Base-by-base conservation (phyloP, 2,329 filamentous ascomycete genomes). In the Claviceps digitariae region DNA sequence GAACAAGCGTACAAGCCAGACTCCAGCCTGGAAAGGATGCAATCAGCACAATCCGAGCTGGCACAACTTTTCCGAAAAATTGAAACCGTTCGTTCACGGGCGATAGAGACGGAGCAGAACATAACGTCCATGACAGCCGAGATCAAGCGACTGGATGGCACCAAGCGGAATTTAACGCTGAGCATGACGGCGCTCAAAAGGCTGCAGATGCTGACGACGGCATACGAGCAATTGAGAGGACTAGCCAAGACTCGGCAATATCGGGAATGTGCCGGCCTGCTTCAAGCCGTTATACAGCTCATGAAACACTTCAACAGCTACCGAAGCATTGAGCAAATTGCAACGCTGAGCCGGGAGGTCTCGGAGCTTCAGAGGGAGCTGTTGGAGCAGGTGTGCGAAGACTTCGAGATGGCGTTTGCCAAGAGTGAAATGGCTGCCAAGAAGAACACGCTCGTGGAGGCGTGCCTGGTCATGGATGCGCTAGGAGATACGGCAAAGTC, bases 301-400 rank as follows among this genome's bases (percentile, higher is more conserved):
- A 96, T 97, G 87, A 87, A 87, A 60, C 90, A 98, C 71, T 98
- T 98, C 78, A 95, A 95, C 72, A 94, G 88, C 69, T 98, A 97
- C 68, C 78, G 93, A 55, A 95, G 90, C 61, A 97, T 98, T 61
- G 91, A 97, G 66, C 93, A 98, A 75, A 97, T 98, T 65, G 93
- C 93, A 29, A 87, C 87, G 0, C 75, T 98, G 57, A 95, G 89
- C 65, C 83, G 89, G 51, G 95, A 94, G 62, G 93, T 98, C 38
- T 86, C 90, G 6, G 93, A 97, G 62, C 76, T 98, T 58, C 93
- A 98, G 71, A 77, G 90, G 56, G 90, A 96, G 67, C 72, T 98
- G 55, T 73, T 96, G 54, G 93, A 98, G 72, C 93, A 98, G 69
- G 86, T 98, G n/a, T 98, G 93, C 67, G 93, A 97, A 70, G 93